A percentile compares a stretch with the other conserved stretches of the same genome.
These are phyloP conservation scores for Cyphellophora europaea DNA, from an alignment of 2,329 filamentous ascomycete species.

Conservation along the genomic window DNA sequence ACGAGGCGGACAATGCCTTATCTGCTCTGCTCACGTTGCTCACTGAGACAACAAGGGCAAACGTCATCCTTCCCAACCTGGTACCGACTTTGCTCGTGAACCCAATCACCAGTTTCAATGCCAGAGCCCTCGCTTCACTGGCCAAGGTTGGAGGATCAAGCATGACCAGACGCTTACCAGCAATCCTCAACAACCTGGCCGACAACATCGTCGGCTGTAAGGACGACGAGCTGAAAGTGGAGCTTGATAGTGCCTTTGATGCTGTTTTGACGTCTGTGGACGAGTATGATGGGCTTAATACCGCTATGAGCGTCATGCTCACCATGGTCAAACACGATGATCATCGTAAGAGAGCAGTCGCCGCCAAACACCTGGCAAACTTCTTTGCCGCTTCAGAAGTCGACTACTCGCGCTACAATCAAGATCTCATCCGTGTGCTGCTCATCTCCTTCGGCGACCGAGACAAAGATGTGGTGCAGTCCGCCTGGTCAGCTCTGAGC, in stretches of 20 bases:
- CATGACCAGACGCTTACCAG: conserved; percentile 83
- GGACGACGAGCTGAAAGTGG: conserved; percentile 62
- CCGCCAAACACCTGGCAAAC: conserved; percentile 68
- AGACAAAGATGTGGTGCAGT: conserved; percentile 75
- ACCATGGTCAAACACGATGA: conserved; percentile 86
- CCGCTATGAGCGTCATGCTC: conserved; percentile 87
- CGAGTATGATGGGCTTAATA: conserved; percentile 91
- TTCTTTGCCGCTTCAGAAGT: conserved; percentile 76
- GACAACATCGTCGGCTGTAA: conserved; percentile 72
- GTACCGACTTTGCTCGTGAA: conserved; percentile 85
- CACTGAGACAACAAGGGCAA: conserved; percentile 86
- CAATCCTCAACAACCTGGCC: conserved; percentile 87
- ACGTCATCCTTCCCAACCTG: conserved; percentile 92
- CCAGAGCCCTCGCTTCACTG: conserved; percentile 82
- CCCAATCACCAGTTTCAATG: conserved; percentile 90
- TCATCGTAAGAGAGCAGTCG: conserved; percentile 69
- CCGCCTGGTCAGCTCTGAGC: conserved; percentile 76
- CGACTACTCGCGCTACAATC: conserved; percentile 93
- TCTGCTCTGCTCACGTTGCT: conserved; percentile 87
- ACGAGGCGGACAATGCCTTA: conserved; percentile 82
- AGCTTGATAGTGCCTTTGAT: conserved; percentile 75
- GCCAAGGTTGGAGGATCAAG: conserved; percentile 82
- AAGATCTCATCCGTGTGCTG: conserved; percentile 83
- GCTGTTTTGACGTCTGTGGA: conserved; percentile 87
- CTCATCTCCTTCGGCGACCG: conserved; percentile 87